Base-by-base conservation (phyloP, 2,329 filamentous ascomycete species). In the Diaporthe amygdali region DNA sequence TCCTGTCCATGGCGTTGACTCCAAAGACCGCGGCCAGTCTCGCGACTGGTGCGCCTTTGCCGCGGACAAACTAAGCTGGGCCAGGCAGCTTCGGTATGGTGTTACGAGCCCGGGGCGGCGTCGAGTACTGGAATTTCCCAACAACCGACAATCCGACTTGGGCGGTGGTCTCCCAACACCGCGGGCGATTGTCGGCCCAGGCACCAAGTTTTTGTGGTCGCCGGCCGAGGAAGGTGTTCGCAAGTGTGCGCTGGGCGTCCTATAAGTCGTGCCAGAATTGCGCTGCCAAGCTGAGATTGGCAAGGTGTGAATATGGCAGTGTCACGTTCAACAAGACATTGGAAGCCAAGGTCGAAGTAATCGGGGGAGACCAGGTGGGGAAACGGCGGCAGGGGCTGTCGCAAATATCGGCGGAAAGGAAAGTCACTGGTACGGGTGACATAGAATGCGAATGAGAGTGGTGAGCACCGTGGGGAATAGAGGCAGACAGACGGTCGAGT, bases 21-120 rank as follows among this genome's bases (percentile, higher is more conserved):
- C 83, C 81, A 79, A 82, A 81, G 83, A 85, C 71, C 71, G 86
- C 87, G 87, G 85, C 87, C 87, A 89, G 88, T 88, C 88, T 86
- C 81, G 79, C 84, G 87, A 89, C 87, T 84, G 87, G 86, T 87
- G 84, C 86, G 84, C 86, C 86, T 86, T 83, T 83, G 82, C 86
- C 86, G 66, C 66, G 67, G 32, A 83, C 84, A 70, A 66, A 30
- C 66, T 46, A 46, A 67, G 68, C 70, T 64, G 71, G 69, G 52
- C 54, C 70, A 71, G 51, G 70, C 71, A 66, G 64, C 44, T 68
- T 54, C 55, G 64, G 63, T 22, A 47, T 59, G 37, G 59, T 27
- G n/a, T 52, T 59, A 52, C 66, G 52, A 67, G 54, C 68, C 69
- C 47, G 63, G 46, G 66, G 41, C 51, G 47, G 71, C 56, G 74